Percentiles rank a stretch among this genome's conserved stretches.
Evolutionary conservation across 75 land plant genomes (phyloP).

Genomic region (Pinus tabuliformis): DNA sequence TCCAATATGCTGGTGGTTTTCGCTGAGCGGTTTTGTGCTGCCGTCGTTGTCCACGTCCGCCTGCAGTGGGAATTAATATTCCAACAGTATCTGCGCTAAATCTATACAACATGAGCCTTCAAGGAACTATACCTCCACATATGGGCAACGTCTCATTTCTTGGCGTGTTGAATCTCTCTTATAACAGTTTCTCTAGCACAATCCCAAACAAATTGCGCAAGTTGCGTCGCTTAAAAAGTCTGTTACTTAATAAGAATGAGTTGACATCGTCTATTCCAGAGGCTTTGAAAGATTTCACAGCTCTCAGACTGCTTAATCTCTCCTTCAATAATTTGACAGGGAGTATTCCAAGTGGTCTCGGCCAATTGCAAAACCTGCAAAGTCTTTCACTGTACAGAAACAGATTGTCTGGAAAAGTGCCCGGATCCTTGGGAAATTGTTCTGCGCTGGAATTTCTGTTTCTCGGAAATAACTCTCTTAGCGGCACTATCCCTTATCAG

Average conservation of each 20-base stretch:
- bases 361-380: constrained; percentile 29
- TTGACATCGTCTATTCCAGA: constrained; percentile 59
- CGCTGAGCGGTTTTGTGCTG: too few relatives aligned
- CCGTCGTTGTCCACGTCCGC: too few relatives aligned
- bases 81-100: constrained; percentile 14
- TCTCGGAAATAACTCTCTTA: too few relatives aligned
- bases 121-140: neutral
- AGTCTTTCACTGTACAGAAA: constrained; percentile 5
- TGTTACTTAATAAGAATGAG: constrained; percentile 42
- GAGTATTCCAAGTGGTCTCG: constrained; percentile 33
- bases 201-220: constrained; percentile 12
- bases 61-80: too few relatives aligned
- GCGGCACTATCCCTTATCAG: too few relatives aligned
- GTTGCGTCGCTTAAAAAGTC: constrained; percentile 19
- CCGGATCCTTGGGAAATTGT: too few relatives aligned
- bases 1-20: too few relatives aligned
- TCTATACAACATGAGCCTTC: constrained; percentile 15
- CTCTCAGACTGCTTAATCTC: constrained; percentile 46
- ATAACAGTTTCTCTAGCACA: constrained; percentile 13
- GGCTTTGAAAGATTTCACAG: constrained; percentile 36
- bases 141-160: neutral
- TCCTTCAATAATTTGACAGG: constrained; percentile 43
- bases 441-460: too few relatives aligned
- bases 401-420: too few relatives aligned
- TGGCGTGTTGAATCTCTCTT: constrained; percentile 7